Evolutionary conservation across 768 basidiomycete genomes (phyloP).

Genomic region (Mycena galopus): DNA sequence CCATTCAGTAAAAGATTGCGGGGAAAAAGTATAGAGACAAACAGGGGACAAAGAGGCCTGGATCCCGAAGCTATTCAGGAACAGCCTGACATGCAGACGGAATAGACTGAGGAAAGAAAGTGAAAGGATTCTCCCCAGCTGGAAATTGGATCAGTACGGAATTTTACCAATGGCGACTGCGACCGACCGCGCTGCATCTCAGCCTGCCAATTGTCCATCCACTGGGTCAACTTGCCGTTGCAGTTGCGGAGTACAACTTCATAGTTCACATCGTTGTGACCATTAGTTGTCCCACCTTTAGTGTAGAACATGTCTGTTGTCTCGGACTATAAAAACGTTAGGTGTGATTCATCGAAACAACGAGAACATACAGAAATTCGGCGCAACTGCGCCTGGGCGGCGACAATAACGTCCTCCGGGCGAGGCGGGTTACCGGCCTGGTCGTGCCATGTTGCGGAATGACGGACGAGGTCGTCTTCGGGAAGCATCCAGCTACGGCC

Average conservation of each 20-base stretch:
- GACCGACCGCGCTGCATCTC: constrained; percentile 78
- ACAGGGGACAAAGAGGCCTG: constrained; percentile 72
- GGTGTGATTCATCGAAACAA: neutral
- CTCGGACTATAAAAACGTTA: constrained; percentile 66
- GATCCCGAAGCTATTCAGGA: constrained; percentile 88
- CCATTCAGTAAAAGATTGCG: constrained; percentile 19
- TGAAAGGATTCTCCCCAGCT: constrained; percentile 87
- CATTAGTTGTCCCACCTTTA: constrained; percentile 56
- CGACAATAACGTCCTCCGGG: constrained; percentile 86
- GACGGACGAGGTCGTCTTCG: constrained; percentile 83
- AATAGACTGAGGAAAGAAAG: constrained; percentile 82
- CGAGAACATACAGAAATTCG: constrained; percentile 74
- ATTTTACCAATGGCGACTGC: neutral
- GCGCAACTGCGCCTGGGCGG: constrained; percentile 82
- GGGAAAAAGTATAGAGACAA: constrained; percentile 41
- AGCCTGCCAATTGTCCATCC: constrained; percentile 78
- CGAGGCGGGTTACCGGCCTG: constrained; percentile 65
- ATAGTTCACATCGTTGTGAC: constrained; percentile 76
- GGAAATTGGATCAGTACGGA: constrained; percentile 32
- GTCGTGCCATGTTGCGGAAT: constrained; percentile 80
- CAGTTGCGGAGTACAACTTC: constrained; percentile 79
- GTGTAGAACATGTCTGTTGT: constrained; percentile 81
- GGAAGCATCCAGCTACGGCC: constrained; percentile 91
- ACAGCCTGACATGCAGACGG: constrained; percentile 82
- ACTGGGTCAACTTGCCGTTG: constrained; percentile 78